Base-by-base conservation (phyloP, 805 yeast species). In the Grigorovia jiainica region DNA sequence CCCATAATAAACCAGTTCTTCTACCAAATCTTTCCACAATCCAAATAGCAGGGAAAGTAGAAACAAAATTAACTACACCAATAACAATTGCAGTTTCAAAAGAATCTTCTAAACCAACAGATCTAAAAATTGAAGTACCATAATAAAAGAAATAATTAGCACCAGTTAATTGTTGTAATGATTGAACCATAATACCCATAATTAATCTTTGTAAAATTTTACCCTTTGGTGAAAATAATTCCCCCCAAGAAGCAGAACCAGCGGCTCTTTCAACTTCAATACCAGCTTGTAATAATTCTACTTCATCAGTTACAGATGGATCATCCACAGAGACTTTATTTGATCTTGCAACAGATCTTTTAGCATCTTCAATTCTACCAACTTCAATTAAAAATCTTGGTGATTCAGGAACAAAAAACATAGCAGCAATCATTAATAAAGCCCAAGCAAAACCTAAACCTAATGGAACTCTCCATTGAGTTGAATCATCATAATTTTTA, bases 381-480 rank as follows among this genome's bases (percentile, higher is more conserved):
- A 61, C 63, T 63, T 74, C 78, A 47, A 76, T 68, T 62, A 79
- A 78, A 64, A 58, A 79, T 62, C 85, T 68, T 54, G 86, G 83
- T 21, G 84, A 77, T 66, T 79, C 87, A 38, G 86, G 86, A 73
- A 78, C 77, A 51, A 71, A 68, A 10, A 50, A 43, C 61, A 62
- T 57, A 48, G 56, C 65, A 24, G 42, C 49, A 39, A 61, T 44
- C 64, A 61, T 52, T 36, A 57, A 41, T 13, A 63, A 31, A 30
- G 66, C 67, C 71, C 71, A 71, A 23, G 64, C 62, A 49, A 72
- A 72, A 53, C 71, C 67, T 47, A 76, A 61, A 44, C 80, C 80
- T 55, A 79, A 66, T 42, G 81, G 82, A 50, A 79, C 70, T 73
- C 85, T 76, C 86, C 86, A 80, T 64, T 76, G 81, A 13, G 59